A percentile compares a stretch with the other conserved stretches of the same genome.
These are phyloP conservation scores for Sclerotinia glacialis DNA, from an alignment of 2,329 filamentous ascomycete species.

Conservation along the genomic window DNA sequence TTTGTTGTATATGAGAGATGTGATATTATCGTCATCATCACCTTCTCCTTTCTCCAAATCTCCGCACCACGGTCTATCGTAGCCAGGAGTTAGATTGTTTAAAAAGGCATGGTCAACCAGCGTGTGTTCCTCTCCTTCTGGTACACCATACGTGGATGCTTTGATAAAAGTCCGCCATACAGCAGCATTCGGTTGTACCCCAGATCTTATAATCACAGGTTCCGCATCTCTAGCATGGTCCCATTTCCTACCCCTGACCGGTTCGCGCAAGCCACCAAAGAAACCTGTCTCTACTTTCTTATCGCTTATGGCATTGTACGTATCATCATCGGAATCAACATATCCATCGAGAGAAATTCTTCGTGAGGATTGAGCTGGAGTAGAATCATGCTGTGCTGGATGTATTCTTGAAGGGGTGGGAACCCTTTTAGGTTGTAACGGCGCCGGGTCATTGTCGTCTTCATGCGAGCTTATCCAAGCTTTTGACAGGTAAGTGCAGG, in stretches of 20 bases:
- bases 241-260: slow-evolving; percentile 40
- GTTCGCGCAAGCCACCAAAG: slow-evolving; percentile 38
- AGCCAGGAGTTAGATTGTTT: slow-evolving; percentile 38
- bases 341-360: slow-evolving; percentile 39
- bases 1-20: slow-evolving; percentile 34
- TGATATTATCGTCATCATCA: slow-evolving; percentile 35
- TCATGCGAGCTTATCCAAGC: slow-evolving; percentile 40
- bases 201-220: slow-evolving; percentile 38
- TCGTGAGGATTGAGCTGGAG: slow-evolving; percentile 27
- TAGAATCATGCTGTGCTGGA: slow-evolving; percentile 35
- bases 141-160: slow-evolving; percentile 38
- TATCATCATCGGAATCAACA: slow-evolving; percentile 35
- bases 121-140: slow-evolving; percentile 32
- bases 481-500: slow-evolving; percentile 26
- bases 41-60: slow-evolving; percentile 33
- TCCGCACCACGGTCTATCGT: slow-evolving; percentile 39
- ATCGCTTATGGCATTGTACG: slow-evolving; percentile 24
- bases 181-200: slow-evolving; percentile 28
- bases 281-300: slow-evolving; percentile 36
- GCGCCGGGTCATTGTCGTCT: slow-evolving; percentile 30
- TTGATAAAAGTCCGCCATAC: slow-evolving; percentile 38
- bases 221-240: slow-evolving; percentile 39
- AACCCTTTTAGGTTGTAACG: slow-evolving; percentile 30
- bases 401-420: slow-evolving; percentile 34
- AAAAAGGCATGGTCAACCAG: slow-evolving; percentile 36